A percentile compares a stretch with the other conserved stretches of the same genome.
phyloP scores from a whole-genome alignment of 2,329 filamentous ascomycete genomes.

The Scolecobasidium constrictum region DNA sequence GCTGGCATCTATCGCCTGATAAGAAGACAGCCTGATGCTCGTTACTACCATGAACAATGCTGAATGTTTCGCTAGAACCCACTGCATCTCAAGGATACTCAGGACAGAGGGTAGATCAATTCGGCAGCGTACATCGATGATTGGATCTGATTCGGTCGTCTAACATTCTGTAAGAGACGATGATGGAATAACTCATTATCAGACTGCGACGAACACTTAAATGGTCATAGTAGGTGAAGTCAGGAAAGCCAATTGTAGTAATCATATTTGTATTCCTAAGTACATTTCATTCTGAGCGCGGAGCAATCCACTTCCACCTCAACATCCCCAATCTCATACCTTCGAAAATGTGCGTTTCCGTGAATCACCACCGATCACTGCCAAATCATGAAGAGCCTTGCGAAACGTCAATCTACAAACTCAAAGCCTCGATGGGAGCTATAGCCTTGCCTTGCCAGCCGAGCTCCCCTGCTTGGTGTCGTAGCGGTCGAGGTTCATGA shows the following conservation, averaged over 20 bases:
- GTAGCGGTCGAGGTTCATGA: slow-evolving; percentile 63
- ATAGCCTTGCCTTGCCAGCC: slow-evolving; percentile 1
- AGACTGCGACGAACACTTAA: too few species aligned
- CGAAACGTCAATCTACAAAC: neutral
- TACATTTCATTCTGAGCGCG: neutral
- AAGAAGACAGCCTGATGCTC: too few species aligned
- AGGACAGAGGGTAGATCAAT: too few species aligned
- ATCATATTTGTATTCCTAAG: neutral
- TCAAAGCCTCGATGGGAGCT: neutral
- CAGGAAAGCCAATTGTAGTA: neutral
- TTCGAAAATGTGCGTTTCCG: neutral
- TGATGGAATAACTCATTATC: too few species aligned
- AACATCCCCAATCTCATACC: neutral
- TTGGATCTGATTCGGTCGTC: neutral
- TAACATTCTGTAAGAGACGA: too few species aligned
- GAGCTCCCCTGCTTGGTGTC: slow-evolving; percentile 31
- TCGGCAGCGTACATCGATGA: too few species aligned
- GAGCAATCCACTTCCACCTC: neutral
- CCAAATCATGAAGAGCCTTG: neutral
- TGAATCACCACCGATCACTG: too few species aligned
- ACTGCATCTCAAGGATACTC: too few species aligned
- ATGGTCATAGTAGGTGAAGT: too few species aligned
- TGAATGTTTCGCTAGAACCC: too few species aligned
- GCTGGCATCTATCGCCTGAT: too few species aligned
- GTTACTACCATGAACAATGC: too few species aligned